Conservation (phyloP, 345 rosid species). For the Hibiscus trionum region DNA sequence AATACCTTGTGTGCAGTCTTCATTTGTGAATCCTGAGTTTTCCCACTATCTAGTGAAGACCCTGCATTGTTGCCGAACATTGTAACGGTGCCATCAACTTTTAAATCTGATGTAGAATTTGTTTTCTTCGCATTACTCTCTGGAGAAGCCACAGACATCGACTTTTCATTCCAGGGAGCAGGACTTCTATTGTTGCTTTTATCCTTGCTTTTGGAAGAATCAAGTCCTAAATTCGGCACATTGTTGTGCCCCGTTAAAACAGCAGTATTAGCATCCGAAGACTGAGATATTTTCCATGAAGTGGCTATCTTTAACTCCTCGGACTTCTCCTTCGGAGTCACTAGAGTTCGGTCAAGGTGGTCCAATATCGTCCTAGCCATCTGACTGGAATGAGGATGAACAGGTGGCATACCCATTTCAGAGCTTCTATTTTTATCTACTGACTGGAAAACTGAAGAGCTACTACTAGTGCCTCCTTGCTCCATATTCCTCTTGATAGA, state of each 20-base stretch:
- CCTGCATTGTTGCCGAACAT: constrained; percentile 16
- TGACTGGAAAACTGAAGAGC: constrained; percentile 29
- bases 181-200: constrained; percentile 23
- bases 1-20: constrained; percentile 36
- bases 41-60: constrained; percentile 27
- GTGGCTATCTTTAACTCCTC: constrained; percentile 67
- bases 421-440: constrained; percentile 27
- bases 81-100: constrained; percentile 13
- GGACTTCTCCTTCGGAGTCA: constrained; percentile 59
- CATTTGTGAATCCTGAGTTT: constrained; percentile 25
- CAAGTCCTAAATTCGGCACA: constrained; percentile 23
- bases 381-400: constrained; percentile 74
- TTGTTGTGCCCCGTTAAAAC: constrained; percentile 20
- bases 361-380: constrained; percentile 71
- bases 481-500: constrained; percentile 34
- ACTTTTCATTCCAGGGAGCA: constrained; percentile 28
- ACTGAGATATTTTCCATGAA: constrained; percentile 39
- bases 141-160: constrained; percentile 24
- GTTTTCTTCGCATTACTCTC: constrained; percentile 23
- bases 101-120: constrained; percentile 27
- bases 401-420: constrained; percentile 41
- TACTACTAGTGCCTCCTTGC: constrained; percentile 29
- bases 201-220: constrained; percentile 23
- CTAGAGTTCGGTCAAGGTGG: constrained; percentile 57
- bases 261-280: constrained; percentile 26